Evolutionary conservation across 2,329 filamentous ascomycete species (phyloP), one percentile per base, ranked within the genome.

Genomic region (Xylaria sp.): DNA sequence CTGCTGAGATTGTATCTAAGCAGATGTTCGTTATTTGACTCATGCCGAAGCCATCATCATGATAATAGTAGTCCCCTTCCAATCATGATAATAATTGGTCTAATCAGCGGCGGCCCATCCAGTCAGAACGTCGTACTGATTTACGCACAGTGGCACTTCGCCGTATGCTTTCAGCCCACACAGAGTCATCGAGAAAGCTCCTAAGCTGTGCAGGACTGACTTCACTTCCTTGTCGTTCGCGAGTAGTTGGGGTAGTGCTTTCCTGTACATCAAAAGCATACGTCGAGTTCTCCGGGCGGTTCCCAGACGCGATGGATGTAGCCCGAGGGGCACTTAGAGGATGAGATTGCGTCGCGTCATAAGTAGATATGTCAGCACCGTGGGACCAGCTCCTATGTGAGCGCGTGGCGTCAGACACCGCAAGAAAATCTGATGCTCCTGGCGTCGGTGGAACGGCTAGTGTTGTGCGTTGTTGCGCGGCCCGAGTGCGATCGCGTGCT

Each of bases 131-230:
- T 60, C 78, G 76, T 28, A 82, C 79, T 15, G 83, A 82, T 73
- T 81, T 83, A 12, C 69, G 69, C 63, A 87, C 87, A 63, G 94
- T 97, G 74, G 96, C 94, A 82, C 94, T 97, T 71, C 94, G 88
- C 72, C 94, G 87, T 73, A 98, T 94, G 84, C 93, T 97, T 82
- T 97, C 93, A 61, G 95, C 93, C 95, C 95, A 98, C 18, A 92
- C 91, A 20, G 93, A 96, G 76, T 95, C 92, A 76, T 96, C 93
- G 64, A 98, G 86, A 78, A 96, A 92, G 73, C 94, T 90, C 79
- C 94, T 89, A 73, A 97, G 92, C 76, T 94, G 91, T 57, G 90
- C 88, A 59, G 91, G 90, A 76, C 89, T 93, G 66, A 94, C 90
- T 5, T 86, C 85, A 79, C 91, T 94, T 64, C 87, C 89, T 28